phyloP scores from a whole-genome alignment of 106 monocot species.

The Allium cepa region DNA sequence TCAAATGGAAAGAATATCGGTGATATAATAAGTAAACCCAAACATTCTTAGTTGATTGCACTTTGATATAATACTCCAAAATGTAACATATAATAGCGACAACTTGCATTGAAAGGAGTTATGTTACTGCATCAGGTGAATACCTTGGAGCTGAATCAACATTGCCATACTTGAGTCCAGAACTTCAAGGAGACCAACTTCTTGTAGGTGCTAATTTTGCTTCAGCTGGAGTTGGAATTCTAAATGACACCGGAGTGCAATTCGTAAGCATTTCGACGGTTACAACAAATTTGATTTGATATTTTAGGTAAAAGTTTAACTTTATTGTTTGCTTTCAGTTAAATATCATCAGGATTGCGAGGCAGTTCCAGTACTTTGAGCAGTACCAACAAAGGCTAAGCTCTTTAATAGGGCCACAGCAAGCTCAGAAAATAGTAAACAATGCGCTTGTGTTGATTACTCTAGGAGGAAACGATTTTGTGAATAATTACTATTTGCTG shows the following conservation, averaged over 20 bases:
- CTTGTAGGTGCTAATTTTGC: constrained; percentile 41
- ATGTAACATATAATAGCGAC: too few relatives aligned
- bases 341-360: constrained; percentile 63
- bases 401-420: constrained; percentile 34
- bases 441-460: constrained; percentile 64
- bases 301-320: neutral
- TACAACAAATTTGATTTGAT: neutral
- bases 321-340: constrained; percentile 19
- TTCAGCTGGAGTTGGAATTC: constrained; percentile 44
- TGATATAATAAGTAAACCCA: constrained; percentile 59
- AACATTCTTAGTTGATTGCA: too few relatives aligned
- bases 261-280: constrained; percentile 16
- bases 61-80: too few relatives aligned
- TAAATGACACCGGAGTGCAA: constrained; percentile 45
- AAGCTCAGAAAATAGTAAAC: constrained; percentile 40
- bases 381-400: constrained; percentile 55
- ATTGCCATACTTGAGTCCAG: constrained; percentile 33
- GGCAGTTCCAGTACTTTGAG: constrained; percentile 52
- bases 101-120: neutral
- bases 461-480: constrained; percentile 94
- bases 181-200: constrained; percentile 14
- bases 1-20: constrained; percentile 90
- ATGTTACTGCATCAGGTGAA: constrained; percentile 33
- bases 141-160: constrained; percentile 26
- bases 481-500: constrained; percentile 92